Evolutionary conservation across 352 stramenopile species (phyloP).

Genomic region (Pythium aquatile): DNA sequence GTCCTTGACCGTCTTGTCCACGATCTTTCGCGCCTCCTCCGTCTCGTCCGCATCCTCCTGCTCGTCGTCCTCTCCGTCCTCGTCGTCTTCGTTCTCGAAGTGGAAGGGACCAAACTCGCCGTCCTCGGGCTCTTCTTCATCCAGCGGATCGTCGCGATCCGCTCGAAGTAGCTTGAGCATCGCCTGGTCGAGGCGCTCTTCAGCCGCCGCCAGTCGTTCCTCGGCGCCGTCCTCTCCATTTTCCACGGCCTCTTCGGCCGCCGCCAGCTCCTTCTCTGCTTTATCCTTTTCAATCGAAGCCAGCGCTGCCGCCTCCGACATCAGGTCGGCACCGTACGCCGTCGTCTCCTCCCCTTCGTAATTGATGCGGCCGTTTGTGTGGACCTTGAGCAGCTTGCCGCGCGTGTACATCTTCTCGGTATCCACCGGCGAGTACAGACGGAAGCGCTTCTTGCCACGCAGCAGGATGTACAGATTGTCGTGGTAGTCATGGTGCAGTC

Average conservation of each 20-base stretch:
- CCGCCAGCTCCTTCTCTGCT: constrained; percentile 56
- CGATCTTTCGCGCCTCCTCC: constrained; percentile 20
- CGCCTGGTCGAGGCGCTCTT: constrained; percentile 62
- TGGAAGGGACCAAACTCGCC: constrained; percentile 53
- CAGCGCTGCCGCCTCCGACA: constrained; percentile 49
- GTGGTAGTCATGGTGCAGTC: constrained; percentile 98
- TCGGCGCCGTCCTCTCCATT: constrained; percentile 47
- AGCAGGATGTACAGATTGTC: constrained; percentile 98
- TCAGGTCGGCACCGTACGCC: constrained; percentile 68
- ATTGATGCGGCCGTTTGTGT: constrained; percentile 96
- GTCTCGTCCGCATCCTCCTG: constrained; percentile 33
- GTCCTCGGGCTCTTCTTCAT: constrained; percentile 30
- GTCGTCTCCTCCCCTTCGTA: constrained; percentile 89
- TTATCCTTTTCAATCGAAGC: constrained; percentile 61
- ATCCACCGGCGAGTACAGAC: constrained; percentile 90
- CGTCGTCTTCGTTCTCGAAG: constrained; percentile 58
- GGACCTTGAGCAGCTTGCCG: constrained; percentile 81
- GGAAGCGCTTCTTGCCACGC: constrained; percentile 93
- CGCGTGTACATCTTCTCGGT: constrained; percentile 91
- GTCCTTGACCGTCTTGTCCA: constrained; percentile 57
- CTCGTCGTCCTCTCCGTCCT: constrained; percentile 31
- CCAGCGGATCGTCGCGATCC: constrained; percentile 42
- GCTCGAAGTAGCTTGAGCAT: constrained; percentile 79
- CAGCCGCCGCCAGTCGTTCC: constrained; percentile 48
- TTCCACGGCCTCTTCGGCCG: constrained; percentile 55